Evolutionary conservation across 306 rosid species (phyloP), one percentile per base, ranked within the genome.

Genomic region (Gastrolobium villosum): DNA sequence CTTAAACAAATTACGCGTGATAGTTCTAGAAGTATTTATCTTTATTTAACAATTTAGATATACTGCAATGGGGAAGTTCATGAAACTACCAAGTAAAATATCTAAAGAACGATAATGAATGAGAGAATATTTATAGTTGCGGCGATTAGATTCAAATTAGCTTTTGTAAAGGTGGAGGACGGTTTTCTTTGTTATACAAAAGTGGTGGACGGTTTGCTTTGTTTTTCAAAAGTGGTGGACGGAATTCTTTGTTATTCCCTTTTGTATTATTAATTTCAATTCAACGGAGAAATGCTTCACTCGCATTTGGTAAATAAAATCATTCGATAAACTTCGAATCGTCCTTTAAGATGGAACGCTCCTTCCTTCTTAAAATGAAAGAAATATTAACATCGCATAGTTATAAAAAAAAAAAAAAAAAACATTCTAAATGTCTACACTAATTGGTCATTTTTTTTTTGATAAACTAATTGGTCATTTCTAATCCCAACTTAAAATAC

Each of bases 121-220:
- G 41, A 68, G 26, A 37, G 77, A 79, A 70, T 78, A 35, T 43
- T 49, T 55, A 54, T 34, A 30, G 72, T 26, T 60, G 48, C 7
- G 20, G n/a, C 2, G 32, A 15, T 13, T 60, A 56, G 7, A 46
- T 49, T 60, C 77, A 46, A 60, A 26, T 57, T 45, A 14, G 13
- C 43, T 61, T 68, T 45, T 34, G 43, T 46, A 61, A 75, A 61
- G 62, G 71, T 3, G 15, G 72, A 36, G 71, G 75, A 59, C 52
- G 49, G 69, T 77, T 78, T 36, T 61, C 34, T 37, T 53, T 20
- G 26, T 61, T 68, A 34, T 34, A 15, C 35, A 61, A 75, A 61
- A 75, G 71, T 3, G 15, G 72, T 49, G 71, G 75, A 59, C 52
- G 40, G 69, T 77, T 78, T 36, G 50, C 34, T 64, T 49, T n/a